phyloP scores from a whole-genome alignment of 2,329 filamentous ascomycete species.

The Neonectria magnoliae region DNA sequence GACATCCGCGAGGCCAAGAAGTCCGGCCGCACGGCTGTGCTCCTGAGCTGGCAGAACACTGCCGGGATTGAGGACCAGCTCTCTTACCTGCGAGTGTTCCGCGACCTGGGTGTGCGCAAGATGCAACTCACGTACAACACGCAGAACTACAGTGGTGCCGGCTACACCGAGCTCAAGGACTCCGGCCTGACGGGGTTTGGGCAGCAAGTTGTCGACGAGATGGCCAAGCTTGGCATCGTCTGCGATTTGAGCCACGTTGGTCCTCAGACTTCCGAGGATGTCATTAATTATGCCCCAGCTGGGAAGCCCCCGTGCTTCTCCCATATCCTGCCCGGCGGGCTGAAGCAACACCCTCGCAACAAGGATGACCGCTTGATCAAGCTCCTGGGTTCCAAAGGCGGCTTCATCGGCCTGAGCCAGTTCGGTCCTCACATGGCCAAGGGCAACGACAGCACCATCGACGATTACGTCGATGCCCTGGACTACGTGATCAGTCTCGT shows the following conservation, averaged over 20 bases:
- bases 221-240: conserved; percentile 50
- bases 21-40: conserved; percentile 49
- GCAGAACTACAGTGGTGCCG: conserved; percentile 53
- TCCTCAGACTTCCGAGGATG: conserved; percentile 47
- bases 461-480: conserved; percentile 52
- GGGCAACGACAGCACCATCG: conserved; percentile 53
- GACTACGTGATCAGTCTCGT: conserved; percentile 51
- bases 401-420: conserved; percentile 51
- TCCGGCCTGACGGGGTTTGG: conserved; percentile 50
- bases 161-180: conserved; percentile 51
- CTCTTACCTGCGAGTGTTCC: conserved; percentile 51
- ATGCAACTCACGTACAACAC: conserved; percentile 57
- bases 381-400: conserved; percentile 48
- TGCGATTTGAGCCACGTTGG: conserved; percentile 50
- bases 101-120: conserved; percentile 52
- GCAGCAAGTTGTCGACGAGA: conserved; percentile 46
- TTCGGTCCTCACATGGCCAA: conserved; percentile 53
- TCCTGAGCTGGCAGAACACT: conserved; percentile 54
- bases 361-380: conserved; percentile 51
- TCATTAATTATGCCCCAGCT: conserved; percentile 47
- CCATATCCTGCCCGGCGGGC: conserved; percentile 48
- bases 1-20: conserved; percentile 51
- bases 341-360: conserved; percentile 51
- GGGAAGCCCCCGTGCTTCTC: conserved; percentile 54
- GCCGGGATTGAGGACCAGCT: conserved; percentile 53